Base-by-base conservation (phyloP, 495 filamentous ascomycete species). In the Penicillium crystallinum region DNA sequence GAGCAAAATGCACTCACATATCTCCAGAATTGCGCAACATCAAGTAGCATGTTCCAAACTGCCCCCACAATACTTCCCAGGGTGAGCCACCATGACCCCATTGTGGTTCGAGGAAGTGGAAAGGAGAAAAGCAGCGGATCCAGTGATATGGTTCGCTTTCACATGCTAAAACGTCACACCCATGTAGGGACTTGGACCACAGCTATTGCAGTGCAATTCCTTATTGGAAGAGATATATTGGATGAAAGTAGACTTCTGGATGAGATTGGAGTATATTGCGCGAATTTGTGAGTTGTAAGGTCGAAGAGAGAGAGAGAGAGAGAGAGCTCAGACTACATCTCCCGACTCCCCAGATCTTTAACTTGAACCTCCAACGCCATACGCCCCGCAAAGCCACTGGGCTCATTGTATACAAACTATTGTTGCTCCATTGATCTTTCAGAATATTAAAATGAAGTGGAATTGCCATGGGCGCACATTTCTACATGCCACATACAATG, bases 1-100 rank as follows among this genome's bases (percentile, higher is more conserved):
- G 33, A 25, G 14, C 15, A 29, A 12, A 49, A 25, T 7, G 7
- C 31, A 72, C 75, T 59, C 61, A 88, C 85, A 45, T 75, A 65
- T 60, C 77, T 73, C 85, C 85, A 89, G 57, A 84, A 89, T 19
- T 75, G 67, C 11, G 78, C 67, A 5, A 89, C 82, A 46, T 88
- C 83, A 15, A 81, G 52, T 5, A 86, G 59, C 72, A 87, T 75
- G 31, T 70, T 71, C 57, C 76, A 72, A 29, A 83, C 57, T 3
- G 78, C 76, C 12, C 72, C 53, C 19, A 83, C 15, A 3, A 58
- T 22, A 77, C 17, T 49, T 59, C 65, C 55, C 57, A 71, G 50
- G 60, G 46, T 40, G 45, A 46, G 54, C 46, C 46, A 59, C 57
- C 61, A 57, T 46, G 61, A 61, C 35, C 44, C 50, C 54, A 70